These are phyloP conservation scores for Carex littledalei DNA, from an alignment of 176 grass and related monocot species.

Conservation along the genomic window DNA sequence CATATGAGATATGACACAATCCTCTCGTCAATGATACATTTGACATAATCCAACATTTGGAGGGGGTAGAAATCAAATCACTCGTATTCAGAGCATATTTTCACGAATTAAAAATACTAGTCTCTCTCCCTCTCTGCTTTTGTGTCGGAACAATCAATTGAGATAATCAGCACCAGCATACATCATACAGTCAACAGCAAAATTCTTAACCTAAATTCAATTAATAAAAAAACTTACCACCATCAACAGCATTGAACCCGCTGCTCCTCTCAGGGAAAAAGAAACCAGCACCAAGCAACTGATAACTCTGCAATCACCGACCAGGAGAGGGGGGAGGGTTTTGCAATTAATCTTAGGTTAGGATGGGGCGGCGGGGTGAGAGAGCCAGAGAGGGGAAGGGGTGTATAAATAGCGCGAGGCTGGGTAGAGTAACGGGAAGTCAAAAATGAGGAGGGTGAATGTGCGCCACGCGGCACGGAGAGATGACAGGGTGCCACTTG, in stretches of 20 bases:
- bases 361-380: background rate
- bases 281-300: background rate
- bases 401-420: background rate
- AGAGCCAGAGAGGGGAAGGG: background rate
- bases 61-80: no score
- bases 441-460: background rate
- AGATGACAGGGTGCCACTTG: background rate
- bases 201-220: slow-evolving; percentile 3
- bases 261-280: background rate
- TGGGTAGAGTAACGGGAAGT: background rate
- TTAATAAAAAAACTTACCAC: background rate
- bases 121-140: no score
- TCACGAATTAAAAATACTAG: no score
- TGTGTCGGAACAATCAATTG: no score
- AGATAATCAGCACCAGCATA: no score
- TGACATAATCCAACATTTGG: no score
- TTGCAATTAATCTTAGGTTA: background rate
- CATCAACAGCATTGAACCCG: slow-evolving; percentile 4
- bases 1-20: no score
- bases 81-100: no score
- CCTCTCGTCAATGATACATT: no score
- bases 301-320: background rate
- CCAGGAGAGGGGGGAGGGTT: background rate
- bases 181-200: background rate
- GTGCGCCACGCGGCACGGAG: background rate